A percentile compares a stretch with the other conserved stretches of the same genome.
Conservation (phyloP, 23 red algal species). For the Gracilaria caudata region DNA sequence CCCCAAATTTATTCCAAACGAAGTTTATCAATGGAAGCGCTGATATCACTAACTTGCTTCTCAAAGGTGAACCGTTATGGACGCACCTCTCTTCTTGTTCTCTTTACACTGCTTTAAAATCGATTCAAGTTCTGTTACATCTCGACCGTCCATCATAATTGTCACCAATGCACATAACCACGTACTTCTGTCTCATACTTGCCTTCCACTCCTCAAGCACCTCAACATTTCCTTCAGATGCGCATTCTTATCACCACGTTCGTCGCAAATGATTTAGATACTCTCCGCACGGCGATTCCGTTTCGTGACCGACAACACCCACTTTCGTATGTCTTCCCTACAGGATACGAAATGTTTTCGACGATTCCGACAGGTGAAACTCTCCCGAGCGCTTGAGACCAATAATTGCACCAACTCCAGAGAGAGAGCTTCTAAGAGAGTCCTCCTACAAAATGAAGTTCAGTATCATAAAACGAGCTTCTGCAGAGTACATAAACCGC, state of each 20-base stretch:
- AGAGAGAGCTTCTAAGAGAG: neutral
- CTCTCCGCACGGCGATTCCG: too few relatives aligned
- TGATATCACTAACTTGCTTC: neutral
- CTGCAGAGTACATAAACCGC: neutral
- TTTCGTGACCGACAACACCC: slow-evolving; percentile 1
- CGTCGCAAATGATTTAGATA: slow-evolving; percentile 9
- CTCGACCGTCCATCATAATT: slow-evolving; percentile 27
- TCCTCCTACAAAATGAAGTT: neutral
- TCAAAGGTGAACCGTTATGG: slow-evolving; percentile 34
- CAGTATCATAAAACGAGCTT: neutral
- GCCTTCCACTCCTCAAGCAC: neutral
- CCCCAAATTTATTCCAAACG: neutral
- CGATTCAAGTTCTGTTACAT: slow-evolving; percentile 27
- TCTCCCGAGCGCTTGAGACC: slow-evolving; percentile 1
- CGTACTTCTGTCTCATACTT: neutral
- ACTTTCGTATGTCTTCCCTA: neutral
- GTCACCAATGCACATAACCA: neutral
- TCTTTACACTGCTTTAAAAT: slow-evolving; percentile 25
- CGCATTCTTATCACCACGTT: neutral
- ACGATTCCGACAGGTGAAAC: slow-evolving; percentile 4
- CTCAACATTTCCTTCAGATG: slow-evolving; percentile 15
- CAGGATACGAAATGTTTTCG: slow-evolving; percentile 15
- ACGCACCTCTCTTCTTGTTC: neutral
- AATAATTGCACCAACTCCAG: slow-evolving; percentile 20
- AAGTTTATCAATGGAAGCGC: neutral